Base-by-base conservation (phyloP, 208 protist species). In the Leishmania gerbilli region DNA sequence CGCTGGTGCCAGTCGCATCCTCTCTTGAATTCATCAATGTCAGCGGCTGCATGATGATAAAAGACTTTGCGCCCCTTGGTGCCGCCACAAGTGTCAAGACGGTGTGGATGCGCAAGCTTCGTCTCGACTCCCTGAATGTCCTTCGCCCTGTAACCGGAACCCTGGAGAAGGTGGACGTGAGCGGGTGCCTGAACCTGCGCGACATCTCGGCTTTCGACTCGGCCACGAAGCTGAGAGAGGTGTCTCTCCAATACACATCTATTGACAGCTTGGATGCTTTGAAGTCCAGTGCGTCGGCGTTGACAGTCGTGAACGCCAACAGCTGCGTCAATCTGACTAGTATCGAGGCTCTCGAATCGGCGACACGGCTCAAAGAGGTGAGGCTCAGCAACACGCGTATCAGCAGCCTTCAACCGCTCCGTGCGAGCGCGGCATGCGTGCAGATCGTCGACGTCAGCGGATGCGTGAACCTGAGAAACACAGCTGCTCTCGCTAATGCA, bases 121-220 rank as follows among this genome's bases (percentile, higher is more conserved):
- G 47, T 51, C 40, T 82, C 1, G 45, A 40, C 19, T 56, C 55
- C 15, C 69, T 82, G 24, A 42, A 77, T 24, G 71, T 40, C 3
- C 49, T 82, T 1, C 40, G 42, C 42, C 40, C 21, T 37, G 27
- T 34, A n/a, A 40, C 56, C 1, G 13, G 27, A 31, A 24, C 55
- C 11, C n/a, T 77, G 71, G 71, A 77, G 19, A 42, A 71, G 34
- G 27, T 82, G 31, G 79, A 77, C 27, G 37, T 77, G 2, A 69
- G 79, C 34, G 58, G 79, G 3, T 77, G 79, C 45, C 58, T 77
- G 34, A 82, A 77, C 47, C 79, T 82, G 1, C 55, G 71, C n/a
- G 60, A 82, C 37, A 56, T 77, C 53, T 77, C 71, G 1, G 79
- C 40, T 11, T 58, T 82, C 31, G 49, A n/a, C 13, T 15, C 17